Evolutionary conservation across 768 basidiomycete genomes (phyloP), one percentile per base, ranked within the genome.

Genomic region (Podaxis carcinomalis): DNA sequence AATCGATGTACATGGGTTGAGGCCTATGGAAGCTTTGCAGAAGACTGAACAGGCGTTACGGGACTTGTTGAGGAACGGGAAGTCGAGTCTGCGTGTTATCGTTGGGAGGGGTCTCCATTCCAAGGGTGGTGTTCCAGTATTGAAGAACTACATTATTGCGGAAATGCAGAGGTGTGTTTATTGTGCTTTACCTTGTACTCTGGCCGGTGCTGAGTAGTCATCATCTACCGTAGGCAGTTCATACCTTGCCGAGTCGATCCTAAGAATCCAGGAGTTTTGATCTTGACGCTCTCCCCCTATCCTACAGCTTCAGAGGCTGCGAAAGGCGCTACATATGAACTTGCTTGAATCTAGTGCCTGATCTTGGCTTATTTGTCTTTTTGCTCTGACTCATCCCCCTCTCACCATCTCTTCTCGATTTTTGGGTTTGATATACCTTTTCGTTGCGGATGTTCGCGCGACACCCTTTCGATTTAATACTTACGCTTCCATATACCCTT

Each of bases 61-160:
- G 6, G 70, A 77, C 4, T 74, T 77, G 3, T 66, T 77, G 51
- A 64, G 64, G 40, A 70, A 71, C 51, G 77, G 74, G 9, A 64
- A 73, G 4, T 64, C 68, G 1, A 67, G 68, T 4, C 67, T 84
- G 37, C 70, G 69, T 7, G 77, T 84, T 2, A 82, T 84, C 63
- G 80, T 81, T 1, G 92, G 92, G 19, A 95, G 92, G 70, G 95
- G 95, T 2, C 71, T 89, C 36, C 95, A 98, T 73, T 93, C 91
- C 2, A 72, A 78, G 4, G 76, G 80, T 4, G 83, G 86, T 51
- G 77, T 83, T 9, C 87, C 92, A 1, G 92, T 92, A 69, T 76
- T 98, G 67, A 94, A 91, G 68, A 88, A 89, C 11, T 89, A 89
- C 1, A 85, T 98, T 40, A 84, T 87, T 65, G 82, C 83, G 51